Conservation (phyloP, 176 grass and related monocot genomes). For the Musa itinerans region DNA sequence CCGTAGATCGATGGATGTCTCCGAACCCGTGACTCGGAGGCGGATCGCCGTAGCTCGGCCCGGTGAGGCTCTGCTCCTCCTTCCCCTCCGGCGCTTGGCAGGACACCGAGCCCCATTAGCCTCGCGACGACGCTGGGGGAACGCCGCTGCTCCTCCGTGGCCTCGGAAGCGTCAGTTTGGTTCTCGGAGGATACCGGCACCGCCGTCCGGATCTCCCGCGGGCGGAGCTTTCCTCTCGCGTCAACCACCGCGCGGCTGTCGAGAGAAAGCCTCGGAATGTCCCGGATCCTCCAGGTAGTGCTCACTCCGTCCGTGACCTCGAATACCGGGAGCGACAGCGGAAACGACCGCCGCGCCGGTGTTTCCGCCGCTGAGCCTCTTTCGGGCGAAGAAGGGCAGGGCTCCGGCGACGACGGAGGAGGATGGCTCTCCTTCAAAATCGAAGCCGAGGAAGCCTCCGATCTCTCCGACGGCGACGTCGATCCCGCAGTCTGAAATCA, state of each 20-base stretch:
- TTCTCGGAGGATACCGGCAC: background rate
- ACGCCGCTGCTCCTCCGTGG: constrained; percentile 34
- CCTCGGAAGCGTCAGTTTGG: constrained; percentile 23
- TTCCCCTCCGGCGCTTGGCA: constrained; percentile 21
- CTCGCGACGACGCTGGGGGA: constrained; percentile 84
- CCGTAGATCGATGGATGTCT: constrained; percentile 50
- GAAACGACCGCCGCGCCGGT: constrained; percentile 39
- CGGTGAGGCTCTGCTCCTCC: background rate
- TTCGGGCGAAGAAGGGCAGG: constrained; percentile 1
- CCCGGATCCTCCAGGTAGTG: constrained; percentile 20
- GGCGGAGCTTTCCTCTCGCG: constrained; percentile 47
- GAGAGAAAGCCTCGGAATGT: constrained; percentile 66
- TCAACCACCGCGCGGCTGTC: constrained; percentile 82
- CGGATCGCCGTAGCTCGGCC: constrained; percentile 68
- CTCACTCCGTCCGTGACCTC: constrained; percentile 1
- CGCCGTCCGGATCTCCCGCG: constrained; percentile 56
- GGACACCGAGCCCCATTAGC: constrained; percentile 82
- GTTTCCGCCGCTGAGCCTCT: background rate
- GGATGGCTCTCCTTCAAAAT: constrained; percentile 20
- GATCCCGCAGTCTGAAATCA: constrained; percentile 41
- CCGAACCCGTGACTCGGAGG: constrained; percentile 54
- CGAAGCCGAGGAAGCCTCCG: constrained; percentile 42
- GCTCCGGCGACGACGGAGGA: constrained; percentile 28
- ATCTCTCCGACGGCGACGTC: constrained; percentile 67
- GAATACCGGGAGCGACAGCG: constrained; percentile 29